A percentile compares a stretch with the other conserved stretches of the same genome.
phyloP scores from a whole-genome alignment of 768 basidiomycete species.

The Chalciporus pseudorubinellus region DNA sequence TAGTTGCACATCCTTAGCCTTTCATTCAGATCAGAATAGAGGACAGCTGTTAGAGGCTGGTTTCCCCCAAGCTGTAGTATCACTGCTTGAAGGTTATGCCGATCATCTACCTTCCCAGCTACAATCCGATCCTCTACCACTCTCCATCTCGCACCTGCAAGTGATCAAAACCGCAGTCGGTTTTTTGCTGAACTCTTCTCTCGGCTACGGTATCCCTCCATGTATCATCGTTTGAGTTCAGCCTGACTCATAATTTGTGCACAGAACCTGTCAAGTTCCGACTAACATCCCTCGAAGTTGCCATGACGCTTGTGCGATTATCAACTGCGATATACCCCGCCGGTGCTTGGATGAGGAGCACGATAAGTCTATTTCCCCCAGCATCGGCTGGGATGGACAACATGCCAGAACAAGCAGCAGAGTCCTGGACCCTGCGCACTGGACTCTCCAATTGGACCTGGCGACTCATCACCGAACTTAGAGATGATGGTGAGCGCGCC shows the following conservation, averaged over 20 bases:
- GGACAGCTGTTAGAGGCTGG: conserved; percentile 66
- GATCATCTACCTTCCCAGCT: conserved; percentile 39
- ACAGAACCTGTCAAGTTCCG: conserved; percentile 70
- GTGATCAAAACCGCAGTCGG: conserved; percentile 77
- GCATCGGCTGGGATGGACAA: conserved; percentile 15
- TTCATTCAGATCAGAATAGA: conserved; percentile 66
- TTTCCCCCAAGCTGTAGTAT: conserved; percentile 64
- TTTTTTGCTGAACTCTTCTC: conserved; percentile 71
- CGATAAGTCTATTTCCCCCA: conserved; percentile 21
- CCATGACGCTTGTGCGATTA: conserved; percentile 64
- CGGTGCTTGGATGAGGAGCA: conserved; percentile 54
- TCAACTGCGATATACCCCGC: conserved; percentile 72
- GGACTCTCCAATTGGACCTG: conserved; percentile 75
- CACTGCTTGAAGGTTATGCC: conserved; percentile 65
- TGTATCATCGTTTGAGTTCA: neutral
- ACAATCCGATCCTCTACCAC: conserved; percentile 43
- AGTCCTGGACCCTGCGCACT: conserved; percentile 65
- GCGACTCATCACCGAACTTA: conserved; percentile 70
- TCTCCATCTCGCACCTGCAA: conserved; percentile 63
- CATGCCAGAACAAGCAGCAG: conserved; percentile 34
- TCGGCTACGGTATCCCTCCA: conserved; percentile 63
- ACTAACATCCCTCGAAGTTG: conserved; percentile 67
- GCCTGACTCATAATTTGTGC: conserved; percentile 1
- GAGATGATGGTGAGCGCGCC: conserved; percentile 58
- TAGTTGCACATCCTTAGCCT: conserved; percentile 5